phyloP scores from a whole-genome alignment of 2,329 filamentous ascomycete genomes.

The Colletotrichum sojae region DNA sequence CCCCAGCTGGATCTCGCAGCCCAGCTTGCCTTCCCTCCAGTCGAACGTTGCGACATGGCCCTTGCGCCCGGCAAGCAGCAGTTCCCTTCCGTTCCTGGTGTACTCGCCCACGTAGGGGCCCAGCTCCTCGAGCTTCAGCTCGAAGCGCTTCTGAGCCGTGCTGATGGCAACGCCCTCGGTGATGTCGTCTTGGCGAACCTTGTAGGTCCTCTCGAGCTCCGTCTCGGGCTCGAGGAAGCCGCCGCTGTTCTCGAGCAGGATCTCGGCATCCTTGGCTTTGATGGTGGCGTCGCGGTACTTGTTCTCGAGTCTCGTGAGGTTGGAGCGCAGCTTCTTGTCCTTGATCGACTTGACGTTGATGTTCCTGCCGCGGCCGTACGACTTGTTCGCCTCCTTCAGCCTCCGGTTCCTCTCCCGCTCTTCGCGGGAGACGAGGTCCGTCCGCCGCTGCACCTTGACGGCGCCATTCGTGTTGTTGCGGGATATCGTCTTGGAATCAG shows the following conservation, averaged over 20 bases:
- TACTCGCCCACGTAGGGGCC: conserved; percentile 94
- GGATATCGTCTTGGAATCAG: conserved; percentile 52
- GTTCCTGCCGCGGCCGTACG: conserved; percentile 87
- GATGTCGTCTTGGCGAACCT: conserved; percentile 91
- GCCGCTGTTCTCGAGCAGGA: conserved; percentile 86
- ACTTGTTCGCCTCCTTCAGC: conserved; percentile 75
- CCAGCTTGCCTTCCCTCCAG: conserved; percentile 92
- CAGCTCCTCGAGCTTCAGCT: conserved; percentile 84
- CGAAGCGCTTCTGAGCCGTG: conserved; percentile 93
- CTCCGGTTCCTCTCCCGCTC: conserved; percentile 67
- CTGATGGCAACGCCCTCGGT: conserved; percentile 80
- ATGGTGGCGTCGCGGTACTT: conserved; percentile 87
- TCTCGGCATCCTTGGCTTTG: conserved; percentile 94
- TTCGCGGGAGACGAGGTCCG: conserved; percentile 65
- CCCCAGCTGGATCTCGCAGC: conserved; percentile 90
- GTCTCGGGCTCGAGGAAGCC: conserved; percentile 92
- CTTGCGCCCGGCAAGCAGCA: conserved; percentile 89
- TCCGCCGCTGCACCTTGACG: conserved; percentile 63
- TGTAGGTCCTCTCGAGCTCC: conserved; percentile 92
- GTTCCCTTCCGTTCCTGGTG: conserved; percentile 87
- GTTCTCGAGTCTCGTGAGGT: conserved; percentile 81
- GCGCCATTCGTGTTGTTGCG: conserved; percentile 65
- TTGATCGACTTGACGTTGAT: conserved; percentile 81
- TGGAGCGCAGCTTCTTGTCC: conserved; percentile 91
- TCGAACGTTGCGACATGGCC: conserved; percentile 97